A percentile compares a stretch with the other conserved stretches of the same genome.
Conservation (phyloP, 2,329 filamentous ascomycete species). For the Tolypocladium album region DNA sequence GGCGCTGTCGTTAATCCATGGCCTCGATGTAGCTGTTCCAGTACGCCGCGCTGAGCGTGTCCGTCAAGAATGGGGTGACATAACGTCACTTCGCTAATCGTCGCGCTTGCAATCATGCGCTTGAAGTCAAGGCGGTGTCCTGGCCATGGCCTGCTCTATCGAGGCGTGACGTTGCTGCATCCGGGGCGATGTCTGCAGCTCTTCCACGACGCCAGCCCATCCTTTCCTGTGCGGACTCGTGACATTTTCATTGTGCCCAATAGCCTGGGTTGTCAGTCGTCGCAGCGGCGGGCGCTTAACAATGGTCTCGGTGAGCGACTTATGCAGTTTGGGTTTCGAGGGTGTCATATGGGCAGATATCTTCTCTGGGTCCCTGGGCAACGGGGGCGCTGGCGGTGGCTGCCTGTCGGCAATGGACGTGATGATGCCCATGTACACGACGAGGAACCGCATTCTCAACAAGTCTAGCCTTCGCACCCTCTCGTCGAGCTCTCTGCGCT, state of each 20-base stretch:
- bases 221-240: slow-evolving; percentile 38
- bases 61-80: neutral
- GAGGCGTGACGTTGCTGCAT: slow-evolving; percentile 53
- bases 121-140: slow-evolving; percentile 8
- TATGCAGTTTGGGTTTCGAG: slow-evolving; percentile 23
- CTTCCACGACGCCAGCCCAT: slow-evolving; percentile 53
- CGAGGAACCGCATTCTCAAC: slow-evolving; percentile 53
- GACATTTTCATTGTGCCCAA: slow-evolving; percentile 39
- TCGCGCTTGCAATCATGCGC: neutral
- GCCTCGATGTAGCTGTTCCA: neutral
- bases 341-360: slow-evolving; percentile 16
- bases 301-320: slow-evolving; percentile 31
- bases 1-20: neutral
- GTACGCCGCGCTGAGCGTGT: neutral
- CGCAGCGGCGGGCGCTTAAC: slow-evolving; percentile 37
- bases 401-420: slow-evolving; percentile 24
- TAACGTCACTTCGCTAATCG: too few species aligned
- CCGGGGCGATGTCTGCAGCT: slow-evolving; percentile 49
- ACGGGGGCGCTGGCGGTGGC: slow-evolving; percentile 17
- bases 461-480: slow-evolving; percentile 48
- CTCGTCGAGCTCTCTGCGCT: slow-evolving; percentile 43
- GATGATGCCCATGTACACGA: slow-evolving; percentile 53
- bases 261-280: slow-evolving; percentile 41
- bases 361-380: slow-evolving; percentile 23
- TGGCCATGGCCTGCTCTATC: slow-evolving; percentile 46